A percentile compares a stretch with the other conserved stretches of the same genome.
Conservation (phyloP, 2,329 filamentous ascomycete species). For the Aspergillus tanneri region DNA sequence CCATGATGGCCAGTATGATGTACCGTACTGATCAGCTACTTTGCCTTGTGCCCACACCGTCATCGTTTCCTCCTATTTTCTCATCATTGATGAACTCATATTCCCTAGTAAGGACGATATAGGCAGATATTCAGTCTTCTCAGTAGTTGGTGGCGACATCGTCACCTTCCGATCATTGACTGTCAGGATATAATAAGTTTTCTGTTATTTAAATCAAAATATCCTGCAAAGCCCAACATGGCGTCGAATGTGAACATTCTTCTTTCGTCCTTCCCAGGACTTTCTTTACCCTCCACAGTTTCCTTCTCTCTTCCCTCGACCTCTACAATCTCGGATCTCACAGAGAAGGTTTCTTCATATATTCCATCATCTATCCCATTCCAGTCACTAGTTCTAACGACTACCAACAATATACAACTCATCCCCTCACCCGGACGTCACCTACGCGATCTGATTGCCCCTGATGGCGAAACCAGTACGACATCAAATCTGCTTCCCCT, state of each 20-base stretch:
- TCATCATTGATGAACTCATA: too few species aligned
- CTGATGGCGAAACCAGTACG: constrained; percentile 33
- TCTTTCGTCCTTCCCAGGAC: constrained; percentile 77
- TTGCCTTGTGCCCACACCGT: neutral
- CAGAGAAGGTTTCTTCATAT: constrained; percentile 57
- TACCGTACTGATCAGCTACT: neutral
- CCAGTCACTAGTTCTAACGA: constrained; percentile 71
- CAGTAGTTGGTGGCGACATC: too few species aligned
- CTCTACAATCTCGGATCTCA: constrained; percentile 67
- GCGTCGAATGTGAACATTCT: constrained; percentile 71
- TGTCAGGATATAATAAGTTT: too few species aligned
- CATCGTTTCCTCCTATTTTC: too few species aligned
- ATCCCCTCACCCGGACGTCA: constrained; percentile 53
- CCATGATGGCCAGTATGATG: too few species aligned
- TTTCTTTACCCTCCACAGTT: constrained; percentile 78
- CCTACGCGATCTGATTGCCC: constrained; percentile 58
- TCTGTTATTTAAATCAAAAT: neutral
- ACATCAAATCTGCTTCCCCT: constrained; percentile 74
- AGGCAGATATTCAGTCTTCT: too few species aligned
- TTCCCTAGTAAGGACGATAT: too few species aligned
- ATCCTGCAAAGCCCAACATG: constrained; percentile 46
- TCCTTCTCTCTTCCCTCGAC: constrained; percentile 69
- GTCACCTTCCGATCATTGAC: too few species aligned
- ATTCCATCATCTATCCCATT: constrained; percentile 59
- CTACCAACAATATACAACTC: constrained; percentile 72